phyloP scores from a whole-genome alignment of 129 eudicot species.

The Tagetes erecta region DNA sequence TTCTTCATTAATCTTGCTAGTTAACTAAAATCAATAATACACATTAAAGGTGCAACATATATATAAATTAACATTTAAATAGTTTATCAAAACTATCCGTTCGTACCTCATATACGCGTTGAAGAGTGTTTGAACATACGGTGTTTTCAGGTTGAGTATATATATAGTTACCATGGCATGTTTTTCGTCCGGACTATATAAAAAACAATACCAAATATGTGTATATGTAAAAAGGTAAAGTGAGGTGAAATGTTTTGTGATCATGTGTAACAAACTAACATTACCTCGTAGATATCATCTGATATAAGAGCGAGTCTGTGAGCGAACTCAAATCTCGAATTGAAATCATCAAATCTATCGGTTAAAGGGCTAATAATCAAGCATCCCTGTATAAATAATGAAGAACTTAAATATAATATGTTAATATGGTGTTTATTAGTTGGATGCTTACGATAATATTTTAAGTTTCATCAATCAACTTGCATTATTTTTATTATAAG shows the following conservation, averaged over 20 bases:
- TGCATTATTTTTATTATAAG: too few relatives aligned
- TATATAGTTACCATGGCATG: slow-evolving; percentile 37
- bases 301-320: slow-evolving; percentile 37
- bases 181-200: slow-evolving; percentile 19
- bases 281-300: slow-evolving; percentile 38
- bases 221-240: too few relatives aligned
- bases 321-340: slow-evolving; percentile 37
- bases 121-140: slow-evolving; percentile 26
- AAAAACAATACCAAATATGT: not conserved
- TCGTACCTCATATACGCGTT: slow-evolving; percentile 30
- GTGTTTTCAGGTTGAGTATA: slow-evolving; percentile 16
- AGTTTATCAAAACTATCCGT: not conserved
- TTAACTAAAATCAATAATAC: slow-evolving; percentile 13
- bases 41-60: not conserved
- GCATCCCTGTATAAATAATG: slow-evolving; percentile 25
- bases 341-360: slow-evolving; percentile 25
- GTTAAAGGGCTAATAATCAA: slow-evolving; percentile 35
- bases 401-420: not conserved
- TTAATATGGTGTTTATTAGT: too few relatives aligned
- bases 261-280: not conserved
- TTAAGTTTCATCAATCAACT: too few relatives aligned
- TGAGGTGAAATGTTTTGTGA: not conserved
- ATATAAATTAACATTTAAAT: not conserved
- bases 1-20: slow-evolving; percentile 12
- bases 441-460: not conserved